A percentile compares a stretch with the other conserved stretches of the same genome.
Conservation (phyloP, 148 eudicot genomes). For the Fagopyrum homotropicum region DNA sequence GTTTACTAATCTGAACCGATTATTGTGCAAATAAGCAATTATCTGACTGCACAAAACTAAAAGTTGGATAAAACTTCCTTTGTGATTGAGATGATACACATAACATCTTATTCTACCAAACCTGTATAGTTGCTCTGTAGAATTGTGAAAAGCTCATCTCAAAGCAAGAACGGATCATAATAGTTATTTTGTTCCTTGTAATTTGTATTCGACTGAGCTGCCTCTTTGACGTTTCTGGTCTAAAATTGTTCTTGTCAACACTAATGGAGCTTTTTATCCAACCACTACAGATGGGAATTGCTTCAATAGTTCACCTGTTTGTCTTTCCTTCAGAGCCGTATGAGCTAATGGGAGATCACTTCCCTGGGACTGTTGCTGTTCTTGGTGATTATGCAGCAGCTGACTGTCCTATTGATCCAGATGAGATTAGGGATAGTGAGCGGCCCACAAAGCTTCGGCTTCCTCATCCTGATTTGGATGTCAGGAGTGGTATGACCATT, state of each 20-base stretch:
- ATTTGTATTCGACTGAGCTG: background rate
- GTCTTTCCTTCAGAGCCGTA: slow-evolving; percentile 95
- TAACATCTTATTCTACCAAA: background rate
- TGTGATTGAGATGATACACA: background rate
- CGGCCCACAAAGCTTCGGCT: slow-evolving; percentile 90
- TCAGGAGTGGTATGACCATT: slow-evolving; percentile 66
- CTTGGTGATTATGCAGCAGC: slow-evolving; percentile 95
- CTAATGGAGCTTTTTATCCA: slow-evolving; percentile 33
- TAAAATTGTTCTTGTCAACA: background rate
- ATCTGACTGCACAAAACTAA: slow-evolving; percentile 1
- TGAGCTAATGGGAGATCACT: slow-evolving; percentile 74
- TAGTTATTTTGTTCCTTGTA: background rate
- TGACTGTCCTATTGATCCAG: slow-evolving; percentile 91
- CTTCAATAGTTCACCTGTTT: slow-evolving; percentile 84
- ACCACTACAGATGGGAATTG: slow-evolving; percentile 96
- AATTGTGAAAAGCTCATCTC: background rate
- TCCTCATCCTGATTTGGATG: slow-evolving; percentile 66
- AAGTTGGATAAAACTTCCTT: background rate
- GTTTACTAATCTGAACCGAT: background rate
- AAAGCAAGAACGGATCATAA: background rate
- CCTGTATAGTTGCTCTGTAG: background rate
- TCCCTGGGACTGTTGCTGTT: slow-evolving; percentile 67
- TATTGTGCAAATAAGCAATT: background rate
- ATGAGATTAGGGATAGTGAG: slow-evolving; percentile 95
- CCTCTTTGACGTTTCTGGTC: background rate